Conservation (phyloP, 1,139 yeast genomes). For the Kurtzmaniella quercitrusa region DNA sequence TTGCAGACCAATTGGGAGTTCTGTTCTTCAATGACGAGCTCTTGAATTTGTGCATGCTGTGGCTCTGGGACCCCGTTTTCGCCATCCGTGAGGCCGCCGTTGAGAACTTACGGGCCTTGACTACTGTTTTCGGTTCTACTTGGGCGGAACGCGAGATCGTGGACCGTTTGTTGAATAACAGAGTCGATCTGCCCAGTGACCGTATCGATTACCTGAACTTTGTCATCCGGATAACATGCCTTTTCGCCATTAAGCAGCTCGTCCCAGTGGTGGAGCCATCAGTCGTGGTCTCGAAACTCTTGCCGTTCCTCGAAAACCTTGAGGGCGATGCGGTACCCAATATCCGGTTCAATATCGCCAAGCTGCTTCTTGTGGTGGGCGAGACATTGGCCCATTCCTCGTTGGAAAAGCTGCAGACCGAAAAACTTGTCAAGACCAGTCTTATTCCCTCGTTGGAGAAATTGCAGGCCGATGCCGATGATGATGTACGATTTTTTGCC, state of each 20-base stretch:
- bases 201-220: slow-evolving; percentile 59
- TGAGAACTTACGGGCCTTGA: slow-evolving; percentile 69
- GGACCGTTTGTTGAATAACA: slow-evolving; percentile 57
- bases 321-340: slow-evolving; percentile 85
- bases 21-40: slow-evolving; percentile 89
- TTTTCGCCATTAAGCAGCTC: slow-evolving; percentile 79
- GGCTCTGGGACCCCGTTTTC: slow-evolving; percentile 98
- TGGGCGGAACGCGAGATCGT: slow-evolving; percentile 91
- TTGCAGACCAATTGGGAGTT: slow-evolving; percentile 95
- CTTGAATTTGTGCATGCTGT: slow-evolving; percentile 85
- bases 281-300: slow-evolving; percentile 58
- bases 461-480: slow-evolving; percentile 70
- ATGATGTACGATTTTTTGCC: slow-evolving; percentile 88
- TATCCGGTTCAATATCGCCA: slow-evolving; percentile 91
- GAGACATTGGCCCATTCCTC: slow-evolving; percentile 40
- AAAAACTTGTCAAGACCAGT: slow-evolving; percentile 41
- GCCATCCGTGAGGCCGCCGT: slow-evolving; percentile 98
- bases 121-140: slow-evolving; percentile 83
- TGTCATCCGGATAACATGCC: slow-evolving; percentile 85
- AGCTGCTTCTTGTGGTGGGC: slow-evolving; percentile 63
- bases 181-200: slow-evolving; percentile 19
- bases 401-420: slow-evolving; percentile 16
- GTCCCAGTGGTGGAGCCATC: slow-evolving; percentile 61
- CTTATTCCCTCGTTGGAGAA: slow-evolving; percentile 64
- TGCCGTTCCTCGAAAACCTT: slow-evolving; percentile 75